phyloP scores from a whole-genome alignment of 345 rosid genomes.

The Corymbia maculata region DNA sequence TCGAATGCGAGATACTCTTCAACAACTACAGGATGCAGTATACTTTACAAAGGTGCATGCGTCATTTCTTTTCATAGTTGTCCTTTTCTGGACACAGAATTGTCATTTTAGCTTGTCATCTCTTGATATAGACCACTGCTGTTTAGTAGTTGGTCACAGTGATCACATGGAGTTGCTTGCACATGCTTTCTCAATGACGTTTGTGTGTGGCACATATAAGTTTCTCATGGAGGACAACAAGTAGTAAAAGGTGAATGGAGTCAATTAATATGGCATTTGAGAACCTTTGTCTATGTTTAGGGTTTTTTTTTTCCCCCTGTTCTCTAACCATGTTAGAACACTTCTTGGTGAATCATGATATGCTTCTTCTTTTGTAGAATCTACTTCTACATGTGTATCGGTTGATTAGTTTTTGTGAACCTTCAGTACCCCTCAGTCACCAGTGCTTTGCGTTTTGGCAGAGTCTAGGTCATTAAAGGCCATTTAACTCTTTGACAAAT shows the following conservation, averaged over 20 bases:
- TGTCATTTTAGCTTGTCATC: background rate
- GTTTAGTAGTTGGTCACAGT: background rate
- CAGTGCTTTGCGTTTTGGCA: background rate
- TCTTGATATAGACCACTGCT: background rate
- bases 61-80: background rate
- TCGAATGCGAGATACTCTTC: conserved; percentile 53
- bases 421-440: background rate
- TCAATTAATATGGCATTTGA: background rate
- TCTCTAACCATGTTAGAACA: background rate
- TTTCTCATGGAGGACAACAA: background rate
- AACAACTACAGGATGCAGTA: conserved; percentile 91
- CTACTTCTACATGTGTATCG: background rate
- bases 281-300: background rate
- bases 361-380: background rate
- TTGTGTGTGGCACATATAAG: background rate
- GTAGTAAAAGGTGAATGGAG: background rate
- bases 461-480: background rate
- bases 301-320: background rate
- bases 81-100: background rate
- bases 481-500: background rate
- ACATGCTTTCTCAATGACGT: background rate
- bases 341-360: background rate
- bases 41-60: conserved; percentile 59
- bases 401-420: background rate
- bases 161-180: background rate